Evolutionary conservation across 1,284 basidiomycete genomes (phyloP).

Genomic region (Malassezia psittaci): DNA sequence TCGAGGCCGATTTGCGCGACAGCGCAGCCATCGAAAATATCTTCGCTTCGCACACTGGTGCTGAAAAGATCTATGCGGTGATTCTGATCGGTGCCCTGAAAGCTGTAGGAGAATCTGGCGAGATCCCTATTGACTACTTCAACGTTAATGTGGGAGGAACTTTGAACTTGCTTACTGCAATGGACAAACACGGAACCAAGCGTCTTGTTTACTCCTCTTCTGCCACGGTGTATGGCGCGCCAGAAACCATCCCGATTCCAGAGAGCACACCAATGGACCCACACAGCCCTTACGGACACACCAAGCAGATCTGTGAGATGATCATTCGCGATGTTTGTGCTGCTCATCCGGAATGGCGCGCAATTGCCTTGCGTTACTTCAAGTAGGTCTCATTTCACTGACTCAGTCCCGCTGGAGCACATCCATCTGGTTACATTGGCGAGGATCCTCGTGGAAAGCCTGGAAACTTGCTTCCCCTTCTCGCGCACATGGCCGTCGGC

Average conservation of each 20-base stretch:
- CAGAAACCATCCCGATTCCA: conserved; percentile 82
- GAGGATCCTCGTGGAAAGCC: conserved; percentile 92
- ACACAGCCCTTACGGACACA: conserved; percentile 86
- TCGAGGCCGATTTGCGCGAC: conserved; percentile 42
- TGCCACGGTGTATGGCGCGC: conserved; percentile 97
- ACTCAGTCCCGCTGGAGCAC: conserved; percentile 79
- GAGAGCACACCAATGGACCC: conserved; percentile 80
- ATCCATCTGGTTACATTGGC: conserved; percentile 87
- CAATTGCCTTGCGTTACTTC: conserved; percentile 85
- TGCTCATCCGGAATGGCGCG: conserved; percentile 66
- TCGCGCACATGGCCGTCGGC: conserved; percentile 91
- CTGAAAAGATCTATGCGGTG: conserved; percentile 71
- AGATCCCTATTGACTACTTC: conserved; percentile 67
- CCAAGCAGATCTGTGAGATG: conserved; percentile 86
- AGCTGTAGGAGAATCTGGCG: conserved; percentile 93
- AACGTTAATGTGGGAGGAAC: conserved; percentile 42
- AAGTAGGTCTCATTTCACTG: conserved; percentile 57
- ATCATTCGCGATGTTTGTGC: conserved; percentile 81
- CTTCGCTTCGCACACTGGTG: conserved; percentile 30
- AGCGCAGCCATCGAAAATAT: conserved; percentile 29
- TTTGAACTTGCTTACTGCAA: conserved; percentile 49
- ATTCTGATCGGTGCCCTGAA: conserved; percentile 95
- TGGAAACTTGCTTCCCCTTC: conserved; percentile 83
- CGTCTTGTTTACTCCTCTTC: conserved; percentile 94
- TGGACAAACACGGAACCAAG: conserved; percentile 71